Conservation (phyloP, 345 rosid species). For the Psidium friedrichsthalianum region DNA sequence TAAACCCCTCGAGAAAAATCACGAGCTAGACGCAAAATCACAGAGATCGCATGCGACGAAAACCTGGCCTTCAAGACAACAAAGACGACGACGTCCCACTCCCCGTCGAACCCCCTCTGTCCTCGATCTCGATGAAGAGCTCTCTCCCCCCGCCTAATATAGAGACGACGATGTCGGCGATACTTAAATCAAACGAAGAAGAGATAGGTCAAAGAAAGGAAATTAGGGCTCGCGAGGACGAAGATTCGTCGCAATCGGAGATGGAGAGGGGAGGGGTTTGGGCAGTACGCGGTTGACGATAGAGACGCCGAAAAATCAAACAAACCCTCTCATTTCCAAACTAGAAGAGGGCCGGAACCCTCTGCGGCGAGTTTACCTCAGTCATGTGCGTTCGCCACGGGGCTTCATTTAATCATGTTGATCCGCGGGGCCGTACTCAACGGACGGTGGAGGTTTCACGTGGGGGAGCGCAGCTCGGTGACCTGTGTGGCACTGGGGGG, state of each 20-base stretch:
- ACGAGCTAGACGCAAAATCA: neutral
- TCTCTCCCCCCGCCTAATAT: neutral
- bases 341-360: neutral
- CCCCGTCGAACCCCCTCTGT: neutral
- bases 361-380: neutral
- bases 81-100: neutral
- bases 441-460: neutral
- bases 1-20: neutral
- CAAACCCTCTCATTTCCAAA: neutral
- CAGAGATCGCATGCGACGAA: neutral
- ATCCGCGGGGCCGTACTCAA: neutral
- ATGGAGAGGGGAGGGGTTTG: neutral
- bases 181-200: neutral
- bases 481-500: neutral
- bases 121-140: neutral
- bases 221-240: neutral
- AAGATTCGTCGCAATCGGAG: neutral
- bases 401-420: neutral
- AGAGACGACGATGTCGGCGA: too few relatives aligned
- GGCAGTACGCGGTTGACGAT: neutral
- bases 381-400: neutral
- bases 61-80: neutral
- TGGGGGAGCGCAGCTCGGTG: neutral
- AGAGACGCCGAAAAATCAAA: neutral
- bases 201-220: neutral